Evolutionary conservation across 768 basidiomycete species (phyloP).

Genomic region (Galerina marginata): DNA sequence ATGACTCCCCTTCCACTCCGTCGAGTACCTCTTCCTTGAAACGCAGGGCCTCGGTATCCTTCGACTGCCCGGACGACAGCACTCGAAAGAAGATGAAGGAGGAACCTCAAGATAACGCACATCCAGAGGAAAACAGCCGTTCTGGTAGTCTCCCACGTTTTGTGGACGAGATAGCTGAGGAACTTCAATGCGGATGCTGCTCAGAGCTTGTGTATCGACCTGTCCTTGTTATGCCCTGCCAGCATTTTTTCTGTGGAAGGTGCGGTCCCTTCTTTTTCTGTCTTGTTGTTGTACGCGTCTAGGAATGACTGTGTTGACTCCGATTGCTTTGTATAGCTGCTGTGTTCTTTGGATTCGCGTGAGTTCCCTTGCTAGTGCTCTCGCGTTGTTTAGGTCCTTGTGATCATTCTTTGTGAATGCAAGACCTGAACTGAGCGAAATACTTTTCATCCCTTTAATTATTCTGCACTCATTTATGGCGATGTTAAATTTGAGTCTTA

Average conservation of each 20-base stretch:
- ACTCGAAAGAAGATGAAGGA: conserved; percentile 69
- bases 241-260: conserved; percentile 94
- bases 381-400: not conserved
- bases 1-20: conserved; percentile 12
- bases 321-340: conserved; percentile 52
- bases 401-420: not conserved
- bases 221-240: conserved; percentile 82
- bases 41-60: conserved; percentile 66
- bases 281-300: conserved; percentile 1
- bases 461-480: not conserved
- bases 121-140: conserved; percentile 4
- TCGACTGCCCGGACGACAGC: conserved; percentile 52
- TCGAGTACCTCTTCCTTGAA: conserved; percentile 44
- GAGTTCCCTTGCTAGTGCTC: conserved; percentile 41
- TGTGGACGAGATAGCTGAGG: conserved; percentile 68
- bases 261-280: conserved; percentile 34
- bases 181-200: conserved; percentile 88
- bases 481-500: conserved; percentile 2
- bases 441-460: not conserved
- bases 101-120: conserved; percentile 28
- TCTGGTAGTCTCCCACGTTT: conserved; percentile 36
- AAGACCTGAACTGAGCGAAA: not conserved
- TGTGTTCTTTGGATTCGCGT: conserved; percentile 85
- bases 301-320: not conserved
- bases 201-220: conserved; percentile 82